phyloP scores from a whole-genome alignment of 2,329 filamentous ascomycete genomes.

The Fusarium poae region DNA sequence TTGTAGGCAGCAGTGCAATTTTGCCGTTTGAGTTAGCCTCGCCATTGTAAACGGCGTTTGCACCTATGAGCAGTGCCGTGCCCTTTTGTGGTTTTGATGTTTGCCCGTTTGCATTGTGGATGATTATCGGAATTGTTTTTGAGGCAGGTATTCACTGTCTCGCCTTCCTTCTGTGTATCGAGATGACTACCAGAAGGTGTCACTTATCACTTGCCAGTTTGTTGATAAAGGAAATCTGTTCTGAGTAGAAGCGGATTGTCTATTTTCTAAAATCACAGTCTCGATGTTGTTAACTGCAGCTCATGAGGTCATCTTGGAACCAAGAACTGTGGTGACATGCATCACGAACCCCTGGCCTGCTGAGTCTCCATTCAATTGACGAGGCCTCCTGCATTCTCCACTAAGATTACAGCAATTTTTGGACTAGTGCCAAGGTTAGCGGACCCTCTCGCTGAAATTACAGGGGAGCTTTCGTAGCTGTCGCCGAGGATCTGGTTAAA shows the following conservation, averaged over 20 bases:
- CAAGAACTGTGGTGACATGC: conserved; percentile 26
- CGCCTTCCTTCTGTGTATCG: conserved; percentile 10
- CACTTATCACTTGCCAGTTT: neutral
- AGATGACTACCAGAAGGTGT: neutral
- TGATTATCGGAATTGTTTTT: conserved; percentile 10
- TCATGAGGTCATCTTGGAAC: conserved; percentile 32
- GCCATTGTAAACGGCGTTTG: conserved; percentile 4
- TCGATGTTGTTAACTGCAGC: neutral
- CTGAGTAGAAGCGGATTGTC: neutral
- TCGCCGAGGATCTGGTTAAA: conserved; percentile 43
- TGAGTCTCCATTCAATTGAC: conserved; percentile 36
- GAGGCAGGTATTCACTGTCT: conserved; percentile 1
- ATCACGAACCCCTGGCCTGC: conserved; percentile 37
- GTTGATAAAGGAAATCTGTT: too few relatives aligned
- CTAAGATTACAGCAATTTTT: conserved; percentile 15
- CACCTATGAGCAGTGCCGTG: neutral
- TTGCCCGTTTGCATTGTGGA: conserved; percentile 16
- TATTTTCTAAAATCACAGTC: neutral
- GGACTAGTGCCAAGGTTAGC: conserved; percentile 23
- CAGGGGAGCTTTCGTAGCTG: conserved; percentile 33
- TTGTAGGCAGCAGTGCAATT: neutral
- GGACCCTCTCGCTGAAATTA: conserved; percentile 25
- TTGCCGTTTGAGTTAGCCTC: neutral
- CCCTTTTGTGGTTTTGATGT: conserved; percentile 1
- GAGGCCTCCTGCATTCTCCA: conserved; percentile 38